Conservation (phyloP, 306 rosid genomes). For the Rosa rugosa region DNA sequence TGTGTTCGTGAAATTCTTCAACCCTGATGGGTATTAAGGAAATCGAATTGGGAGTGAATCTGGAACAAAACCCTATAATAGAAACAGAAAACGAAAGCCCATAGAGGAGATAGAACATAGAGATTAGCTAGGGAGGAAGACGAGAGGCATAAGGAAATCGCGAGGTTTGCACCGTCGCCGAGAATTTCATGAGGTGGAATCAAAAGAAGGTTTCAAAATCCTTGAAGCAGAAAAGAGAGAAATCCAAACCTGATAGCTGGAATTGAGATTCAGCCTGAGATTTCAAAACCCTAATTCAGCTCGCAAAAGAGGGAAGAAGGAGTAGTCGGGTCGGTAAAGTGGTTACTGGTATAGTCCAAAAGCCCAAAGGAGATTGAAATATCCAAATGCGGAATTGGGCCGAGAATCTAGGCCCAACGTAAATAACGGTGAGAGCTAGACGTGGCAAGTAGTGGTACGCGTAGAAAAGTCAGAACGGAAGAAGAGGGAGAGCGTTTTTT, state of each 20-base stretch:
- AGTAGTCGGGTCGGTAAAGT: background rate
- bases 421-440: background rate
- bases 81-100: too few species aligned
- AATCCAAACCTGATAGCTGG: background rate
- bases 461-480: conserved; percentile 21
- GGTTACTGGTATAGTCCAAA: background rate
- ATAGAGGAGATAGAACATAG: too few species aligned
- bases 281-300: background rate
- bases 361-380: background rate
- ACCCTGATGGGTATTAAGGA: too few species aligned
- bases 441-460: conserved; percentile 29
- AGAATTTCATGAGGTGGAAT: too few species aligned
- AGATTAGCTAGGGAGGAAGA: too few species aligned
- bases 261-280: background rate
- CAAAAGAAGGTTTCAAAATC: too few species aligned
- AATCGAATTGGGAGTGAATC: too few species aligned
- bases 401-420: background rate
- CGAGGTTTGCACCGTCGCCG: too few species aligned
- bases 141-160: too few species aligned
- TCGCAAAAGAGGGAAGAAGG: background rate
- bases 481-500: background rate
- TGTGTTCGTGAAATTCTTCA: too few species aligned
- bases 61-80: too few species aligned
- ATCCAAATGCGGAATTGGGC: background rate
- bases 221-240: background rate